Evolutionary conservation across 106 monocot genomes (phyloP), one percentile per base, ranked within the genome.

Genomic region (Apostasia shenzhenica): DNA sequence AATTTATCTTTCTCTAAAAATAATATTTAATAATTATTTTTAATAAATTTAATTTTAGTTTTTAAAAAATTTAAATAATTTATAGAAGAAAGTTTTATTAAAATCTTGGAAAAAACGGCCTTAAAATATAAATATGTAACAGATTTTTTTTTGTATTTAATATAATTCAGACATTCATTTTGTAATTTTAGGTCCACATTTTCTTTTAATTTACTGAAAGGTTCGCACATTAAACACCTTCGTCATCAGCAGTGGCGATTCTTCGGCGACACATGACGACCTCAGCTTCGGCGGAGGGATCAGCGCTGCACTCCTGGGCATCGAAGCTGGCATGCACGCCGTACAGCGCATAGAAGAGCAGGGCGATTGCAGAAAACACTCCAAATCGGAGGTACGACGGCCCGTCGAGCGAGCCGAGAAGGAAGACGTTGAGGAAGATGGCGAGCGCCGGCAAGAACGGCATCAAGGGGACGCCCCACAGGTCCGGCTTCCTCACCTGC

Each of bases 281-380:
- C 5, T 70, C 78, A 6, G 1, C 48, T 26, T 26, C 63, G 13
- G 53, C 58, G 41, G 12, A 11, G 48, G 43, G 8, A 3, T 63
- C 14, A 39, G 45, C 72, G 6, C 77, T 81, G 38, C 51, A 71
- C 59, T 79, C 85, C 59, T 92, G 87, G 1, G 85, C 86, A 48
- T 99, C 97, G 57, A 77, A 83, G 78, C 87, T 99, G 2, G 90
- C 97, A 75, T 99, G 97, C 57, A 93, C 92, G 44, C 97, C 80
- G 72, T 99, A 99, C 4, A 99, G 57, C 10, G 76, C 61, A 43
- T 99, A 93, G 52, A 90, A 79, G 10, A 99, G 48, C 1, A 85
- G 70, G 0, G 78, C 73, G 1, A 81, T n/a, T 47, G 60, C 78
- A 2, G 89, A 72, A 60, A 99, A 99, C 4, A 83, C 12, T 2